Conservation (phyloP, 371 early-diverging fungal genomes). For the Mucor saturninus region DNA sequence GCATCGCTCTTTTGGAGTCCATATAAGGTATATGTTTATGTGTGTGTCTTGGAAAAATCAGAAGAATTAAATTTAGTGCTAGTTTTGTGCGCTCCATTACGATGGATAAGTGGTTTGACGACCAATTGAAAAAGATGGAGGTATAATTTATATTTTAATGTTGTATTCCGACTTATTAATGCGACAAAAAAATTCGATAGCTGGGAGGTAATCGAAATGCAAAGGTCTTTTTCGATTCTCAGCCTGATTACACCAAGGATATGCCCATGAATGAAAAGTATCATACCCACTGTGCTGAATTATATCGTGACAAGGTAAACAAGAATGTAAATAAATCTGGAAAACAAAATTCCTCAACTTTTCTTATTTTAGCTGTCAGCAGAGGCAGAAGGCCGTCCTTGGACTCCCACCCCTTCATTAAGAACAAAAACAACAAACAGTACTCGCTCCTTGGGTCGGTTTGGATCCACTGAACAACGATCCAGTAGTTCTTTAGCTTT, state of each 20-base stretch:
- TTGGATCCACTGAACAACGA: slow-evolving; percentile 32
- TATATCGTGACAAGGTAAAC: slow-evolving; percentile 84
- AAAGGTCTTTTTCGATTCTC: slow-evolving; percentile 82
- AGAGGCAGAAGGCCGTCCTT: slow-evolving; percentile 77
- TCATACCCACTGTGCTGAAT: slow-evolving; percentile 82
- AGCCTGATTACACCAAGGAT: slow-evolving; percentile 79
- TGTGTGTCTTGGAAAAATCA: not conserved
- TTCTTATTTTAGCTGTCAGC: slow-evolving; percentile 59
- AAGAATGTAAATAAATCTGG: slow-evolving; percentile 5
- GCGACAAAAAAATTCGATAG: slow-evolving; percentile 26
- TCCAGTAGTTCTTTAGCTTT: slow-evolving; percentile 30
- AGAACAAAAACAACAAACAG: slow-evolving; percentile 20
- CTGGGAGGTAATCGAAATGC: slow-evolving; percentile 95
- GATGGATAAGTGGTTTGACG: slow-evolving; percentile 98
- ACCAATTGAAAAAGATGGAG: slow-evolving; percentile 94
- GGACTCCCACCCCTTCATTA: slow-evolving; percentile 57
- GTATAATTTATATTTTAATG: slow-evolving; percentile 25
- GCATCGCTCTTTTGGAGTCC: slow-evolving; percentile 95
- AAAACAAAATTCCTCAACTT: not conserved
- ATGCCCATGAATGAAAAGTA: slow-evolving; percentile 89
- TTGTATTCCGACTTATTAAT: not conserved
- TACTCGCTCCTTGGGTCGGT: slow-evolving; percentile 1
- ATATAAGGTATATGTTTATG: slow-evolving; percentile 67
- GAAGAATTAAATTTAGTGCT: not conserved
- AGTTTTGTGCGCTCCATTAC: slow-evolving; percentile 97